A percentile compares a stretch with the other conserved stretches of the same genome.
Evolutionary conservation across 495 filamentous ascomycete species (phyloP).

Genomic region (Extremus antarcticus): DNA sequence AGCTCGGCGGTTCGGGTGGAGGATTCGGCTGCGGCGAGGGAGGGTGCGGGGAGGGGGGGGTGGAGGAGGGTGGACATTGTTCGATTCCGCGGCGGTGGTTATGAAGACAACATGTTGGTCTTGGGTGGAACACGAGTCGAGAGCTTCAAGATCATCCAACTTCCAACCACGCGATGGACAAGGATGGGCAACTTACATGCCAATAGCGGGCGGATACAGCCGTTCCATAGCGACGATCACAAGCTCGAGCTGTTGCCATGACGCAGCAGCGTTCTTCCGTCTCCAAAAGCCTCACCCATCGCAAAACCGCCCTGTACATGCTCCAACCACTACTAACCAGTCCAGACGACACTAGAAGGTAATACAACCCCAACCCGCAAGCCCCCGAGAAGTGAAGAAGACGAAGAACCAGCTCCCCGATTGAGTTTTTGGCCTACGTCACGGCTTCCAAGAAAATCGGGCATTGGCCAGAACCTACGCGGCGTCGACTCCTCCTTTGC

Average conservation of each 20-base stretch:
- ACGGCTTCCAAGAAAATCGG: too few species aligned
- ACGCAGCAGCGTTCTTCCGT: too few species aligned
- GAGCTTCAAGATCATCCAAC: too few species aligned
- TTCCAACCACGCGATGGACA: too few species aligned
- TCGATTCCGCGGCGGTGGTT: too few species aligned
- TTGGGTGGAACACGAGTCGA: too few species aligned
- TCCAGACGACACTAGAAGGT: not conserved
- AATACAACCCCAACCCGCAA: not conserved
- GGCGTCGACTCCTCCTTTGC: not conserved
- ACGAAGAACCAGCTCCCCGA: too few species aligned
- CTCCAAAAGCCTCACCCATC: too few species aligned
- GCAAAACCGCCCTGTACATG: too few species aligned
- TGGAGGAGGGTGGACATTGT: constrained; percentile 68
- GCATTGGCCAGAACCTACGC: not conserved
- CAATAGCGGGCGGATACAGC: not conserved
- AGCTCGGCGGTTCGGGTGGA: constrained; percentile 63
- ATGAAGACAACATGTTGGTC: too few species aligned
- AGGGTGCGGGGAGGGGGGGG: constrained; percentile 55
- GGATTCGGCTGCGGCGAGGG: constrained; percentile 56
- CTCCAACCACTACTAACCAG: too few species aligned
- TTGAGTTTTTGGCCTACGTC: not conserved
- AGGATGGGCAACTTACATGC: not conserved
- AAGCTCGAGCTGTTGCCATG: not conserved
- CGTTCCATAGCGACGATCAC: not conserved
- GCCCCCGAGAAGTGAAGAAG: too few species aligned